Evolutionary conservation across 164 flowering plant species (phyloP).

Genomic region (Magnolia officinalis): DNA sequence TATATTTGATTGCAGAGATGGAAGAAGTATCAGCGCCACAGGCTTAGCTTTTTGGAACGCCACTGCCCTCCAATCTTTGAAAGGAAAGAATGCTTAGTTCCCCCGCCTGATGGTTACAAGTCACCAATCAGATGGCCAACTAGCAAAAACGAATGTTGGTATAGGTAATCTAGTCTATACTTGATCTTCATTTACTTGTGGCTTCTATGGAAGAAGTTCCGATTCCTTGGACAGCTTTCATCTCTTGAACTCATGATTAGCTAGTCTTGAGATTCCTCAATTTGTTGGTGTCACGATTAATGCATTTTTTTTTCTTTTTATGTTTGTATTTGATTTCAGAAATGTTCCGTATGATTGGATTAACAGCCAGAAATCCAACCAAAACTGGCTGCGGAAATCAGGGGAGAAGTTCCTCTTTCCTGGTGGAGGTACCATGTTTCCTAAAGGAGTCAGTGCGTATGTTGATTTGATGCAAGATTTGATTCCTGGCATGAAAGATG

Average conservation of each 20-base stretch:
- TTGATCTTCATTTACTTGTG: neutral
- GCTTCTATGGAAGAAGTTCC: neutral
- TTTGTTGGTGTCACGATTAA: neutral
- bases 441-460: conserved; percentile 78
- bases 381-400: conserved; percentile 85
- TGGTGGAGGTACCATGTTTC: conserved; percentile 99
- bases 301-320: neutral
- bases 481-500: conserved; percentile 92
- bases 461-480: conserved; percentile 88
- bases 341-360: conserved; percentile 99
- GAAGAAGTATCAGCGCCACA: conserved; percentile 69
- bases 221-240: neutral
- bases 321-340: conserved; percentile 34
- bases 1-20: conserved; percentile 53
- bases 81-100: conserved; percentile 85
- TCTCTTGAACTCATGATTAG: neutral
- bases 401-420: conserved; percentile 95
- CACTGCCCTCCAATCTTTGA: conserved; percentile 92
- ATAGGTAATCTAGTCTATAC: conserved; percentile 49
- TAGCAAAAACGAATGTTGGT: conserved; percentile 92
- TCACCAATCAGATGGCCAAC: conserved; percentile 89
- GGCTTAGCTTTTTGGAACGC: conserved; percentile 89
- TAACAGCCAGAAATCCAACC: conserved; percentile 92
- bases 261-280: neutral
- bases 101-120: conserved; percentile 94